Evolutionary conservation across 768 basidiomycete genomes (phyloP), one percentile per base, ranked within the genome.

Genomic region (Antrodiella citrinella): DNA sequence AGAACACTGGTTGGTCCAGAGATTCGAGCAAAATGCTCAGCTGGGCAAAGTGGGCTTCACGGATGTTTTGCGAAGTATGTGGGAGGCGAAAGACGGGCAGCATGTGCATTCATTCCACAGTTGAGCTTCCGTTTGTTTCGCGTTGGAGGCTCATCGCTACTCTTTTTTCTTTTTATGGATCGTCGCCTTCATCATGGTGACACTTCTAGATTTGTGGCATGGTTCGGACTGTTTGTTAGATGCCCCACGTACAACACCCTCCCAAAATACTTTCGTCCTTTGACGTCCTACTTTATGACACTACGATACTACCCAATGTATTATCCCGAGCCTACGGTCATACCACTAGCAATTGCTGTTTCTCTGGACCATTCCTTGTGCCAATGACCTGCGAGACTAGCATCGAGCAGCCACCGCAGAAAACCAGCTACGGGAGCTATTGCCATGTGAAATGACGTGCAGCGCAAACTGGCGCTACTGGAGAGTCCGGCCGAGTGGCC

Each of bases 21-120:
- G 92, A 51, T 96, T 97, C 58, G 85, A 89, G 66, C 84, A 91
- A 64, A 97, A 97, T 62, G 94, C 94, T 2, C 86, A 86, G 45
- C 69, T 86, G 26, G 94, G 94, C 48, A 90, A 92, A 66, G 69
- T 84, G 47, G 94, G 86, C 20, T 94, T 97, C 67, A 88, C 91
- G 41, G 88, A 91, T 61, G 92, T 97, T 24, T 67, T 96, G 55
- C 73, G 84, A 59, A 77, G 77, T 54, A 65, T 94, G 63, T 83
- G 84, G 82, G 86, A 91, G 58, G 73, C 83, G 61, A 77, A 84
- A 54, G 79, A 86, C 58, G 63, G 68, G 39, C 70, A 69, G 55
- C 63, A 65, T n/a, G 62, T 59, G 48, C 54, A 65, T 43, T 55
- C 68, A 51, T 69, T 22, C 30, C 30, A 35, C 30, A 35, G 30